phyloP scores from a whole-genome alignment of 2,329 filamentous ascomycete genomes.

The Coniochaeta hoffmannii region DNA sequence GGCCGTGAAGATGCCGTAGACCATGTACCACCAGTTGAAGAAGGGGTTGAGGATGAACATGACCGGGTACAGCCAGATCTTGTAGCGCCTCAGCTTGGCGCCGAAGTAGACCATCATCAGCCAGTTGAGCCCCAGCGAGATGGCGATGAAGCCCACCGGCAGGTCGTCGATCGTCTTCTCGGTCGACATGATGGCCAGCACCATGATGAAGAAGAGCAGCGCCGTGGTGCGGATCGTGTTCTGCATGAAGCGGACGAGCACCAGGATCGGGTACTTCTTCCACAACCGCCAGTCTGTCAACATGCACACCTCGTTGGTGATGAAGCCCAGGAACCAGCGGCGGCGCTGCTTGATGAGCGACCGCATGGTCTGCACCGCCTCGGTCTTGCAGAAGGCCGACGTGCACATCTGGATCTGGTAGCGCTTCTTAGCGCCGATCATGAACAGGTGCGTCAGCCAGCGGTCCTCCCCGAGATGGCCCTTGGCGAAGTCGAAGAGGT shows the following conservation, averaged over 20 bases:
- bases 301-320: constrained; percentile 98
- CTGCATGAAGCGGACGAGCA: constrained; percentile 84
- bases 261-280: constrained; percentile 81
- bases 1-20: constrained; percentile 91
- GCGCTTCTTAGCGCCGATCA: constrained; percentile 88
- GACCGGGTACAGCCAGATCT: constrained; percentile 88
- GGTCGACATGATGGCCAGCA: constrained; percentile 78
- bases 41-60: constrained; percentile 97
- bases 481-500: constrained; percentile 95
- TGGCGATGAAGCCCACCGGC: constrained; percentile 86
- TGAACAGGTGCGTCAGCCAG: constrained; percentile 97
- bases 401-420: constrained; percentile 98
- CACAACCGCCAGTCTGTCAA: constrained; percentile 88
- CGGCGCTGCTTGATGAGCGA: constrained; percentile 90
- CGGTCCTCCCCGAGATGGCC: constrained; percentile 91
- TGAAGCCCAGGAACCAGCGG: constrained; percentile 94
- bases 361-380: constrained; percentile 82
- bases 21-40: constrained; percentile 98
- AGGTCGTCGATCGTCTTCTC: constrained; percentile 70
- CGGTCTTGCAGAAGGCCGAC: constrained; percentile 95
- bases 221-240: constrained; percentile 95
- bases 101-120: constrained; percentile 95
- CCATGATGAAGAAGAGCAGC: constrained; percentile 88
- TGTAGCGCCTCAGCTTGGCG: constrained; percentile 76
- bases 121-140: constrained; percentile 91